Conservation (phyloP, 2,329 filamentous ascomycete genomes). For the Monosporascus sp. region DNA sequence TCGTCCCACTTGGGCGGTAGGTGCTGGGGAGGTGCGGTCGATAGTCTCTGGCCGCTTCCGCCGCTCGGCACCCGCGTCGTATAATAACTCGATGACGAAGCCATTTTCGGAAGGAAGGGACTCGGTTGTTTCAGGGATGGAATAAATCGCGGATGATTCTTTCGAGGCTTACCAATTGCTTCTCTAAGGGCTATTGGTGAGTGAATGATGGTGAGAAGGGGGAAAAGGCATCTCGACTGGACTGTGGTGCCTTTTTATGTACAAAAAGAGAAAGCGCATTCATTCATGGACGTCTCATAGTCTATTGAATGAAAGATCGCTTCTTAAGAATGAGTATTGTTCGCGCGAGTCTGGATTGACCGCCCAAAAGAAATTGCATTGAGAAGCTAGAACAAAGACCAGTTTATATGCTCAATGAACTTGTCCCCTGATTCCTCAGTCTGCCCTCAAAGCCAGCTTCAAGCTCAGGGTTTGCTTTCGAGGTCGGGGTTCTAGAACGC, state of each 20-base stretch:
- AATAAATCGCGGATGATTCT: neutral
- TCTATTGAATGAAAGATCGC: no score
- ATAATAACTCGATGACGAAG: slow-evolving; percentile 4
- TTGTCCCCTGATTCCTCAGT: neutral
- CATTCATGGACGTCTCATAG: no score
- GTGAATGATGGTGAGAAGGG: neutral
- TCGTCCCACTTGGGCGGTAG: slow-evolving; percentile 1
- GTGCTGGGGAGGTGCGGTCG: neutral
- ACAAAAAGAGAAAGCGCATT: neutral
- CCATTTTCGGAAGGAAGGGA: neutral
- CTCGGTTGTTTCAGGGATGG: neutral
- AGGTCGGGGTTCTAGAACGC: neutral
- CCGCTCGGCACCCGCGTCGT: neutral
- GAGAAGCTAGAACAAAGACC: neutral
- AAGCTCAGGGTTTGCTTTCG: neutral
- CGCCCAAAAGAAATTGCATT: neutral
- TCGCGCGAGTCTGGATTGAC: no score
- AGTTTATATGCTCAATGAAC: neutral
- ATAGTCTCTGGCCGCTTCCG: neutral
- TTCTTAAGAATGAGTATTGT: no score
- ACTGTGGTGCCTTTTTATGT: neutral
- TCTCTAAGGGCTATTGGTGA: neutral
- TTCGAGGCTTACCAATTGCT: neutral
- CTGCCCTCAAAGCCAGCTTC: neutral
- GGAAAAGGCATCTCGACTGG: neutral